phyloP scores from a whole-genome alignment of 1,139 yeast species.

The Candida tropicalis region DNA sequence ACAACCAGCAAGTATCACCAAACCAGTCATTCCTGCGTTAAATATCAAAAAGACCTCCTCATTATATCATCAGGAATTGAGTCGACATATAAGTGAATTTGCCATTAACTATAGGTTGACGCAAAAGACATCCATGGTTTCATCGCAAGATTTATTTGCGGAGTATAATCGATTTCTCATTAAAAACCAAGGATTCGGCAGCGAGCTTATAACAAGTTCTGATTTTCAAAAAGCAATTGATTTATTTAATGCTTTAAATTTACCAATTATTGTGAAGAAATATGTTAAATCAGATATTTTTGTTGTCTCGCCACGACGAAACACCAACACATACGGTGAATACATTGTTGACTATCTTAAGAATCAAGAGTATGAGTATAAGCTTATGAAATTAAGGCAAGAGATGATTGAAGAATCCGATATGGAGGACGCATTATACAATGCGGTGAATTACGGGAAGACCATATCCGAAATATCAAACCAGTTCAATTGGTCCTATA shows the following conservation, averaged over 20 bases:
- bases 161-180: conserved; percentile 43
- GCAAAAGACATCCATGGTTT: conserved; percentile 40
- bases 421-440: conserved; percentile 18
- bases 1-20: conserved; percentile 13
- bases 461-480: conserved; percentile 43
- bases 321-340: conserved; percentile 24
- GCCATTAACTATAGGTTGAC: conserved; percentile 38
- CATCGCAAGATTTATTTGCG: conserved; percentile 46
- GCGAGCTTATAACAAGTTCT: conserved; percentile 32
- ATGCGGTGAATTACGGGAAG: conserved; percentile 31
- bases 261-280: conserved; percentile 35
- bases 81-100: conserved; percentile 56
- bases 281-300: conserved; percentile 41
- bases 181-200: conserved; percentile 44
- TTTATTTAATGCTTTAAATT: conserved; percentile 30
- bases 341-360: conserved; percentile 28
- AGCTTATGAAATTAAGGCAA: conserved; percentile 26
- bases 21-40: conserved; percentile 31
- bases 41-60: conserved; percentile 31
- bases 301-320: conserved; percentile 29
- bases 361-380: conserved; percentile 29
- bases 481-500: conserved; percentile 62
- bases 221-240: conserved; percentile 38
- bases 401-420: conserved; percentile 24
- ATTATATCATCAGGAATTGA: conserved; percentile 40